phyloP scores from a whole-genome alignment of 371 early-diverging fungal genomes.

The Homolaphlyctis polyrhiza region DNA sequence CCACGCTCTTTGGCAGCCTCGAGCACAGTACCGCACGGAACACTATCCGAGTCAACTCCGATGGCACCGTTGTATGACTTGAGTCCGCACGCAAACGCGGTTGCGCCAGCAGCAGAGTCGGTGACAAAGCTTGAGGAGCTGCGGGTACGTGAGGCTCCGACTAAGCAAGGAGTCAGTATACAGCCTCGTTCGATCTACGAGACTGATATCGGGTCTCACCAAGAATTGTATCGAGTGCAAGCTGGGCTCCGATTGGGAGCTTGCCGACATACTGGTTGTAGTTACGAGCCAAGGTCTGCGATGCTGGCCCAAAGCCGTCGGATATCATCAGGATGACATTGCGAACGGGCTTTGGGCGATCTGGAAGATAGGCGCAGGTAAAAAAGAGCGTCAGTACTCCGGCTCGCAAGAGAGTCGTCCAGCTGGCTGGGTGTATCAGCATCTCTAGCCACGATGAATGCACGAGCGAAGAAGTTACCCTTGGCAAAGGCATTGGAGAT shows the following conservation, averaged over 20 bases:
- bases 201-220: slow-evolving; percentile 13
- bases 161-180: slow-evolving; percentile 6
- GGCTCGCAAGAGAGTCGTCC: too few species aligned
- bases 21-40: slow-evolving; percentile 86
- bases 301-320: slow-evolving; percentile 94
- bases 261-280: slow-evolving; percentile 60
- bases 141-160: slow-evolving; percentile 82
- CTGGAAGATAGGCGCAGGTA: not conserved
- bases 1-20: slow-evolving; percentile 85
- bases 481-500: too few species aligned
- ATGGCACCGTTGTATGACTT: slow-evolving; percentile 91
- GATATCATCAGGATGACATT: slow-evolving; percentile 91
- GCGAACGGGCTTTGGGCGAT: slow-evolving; percentile 26
- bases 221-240: slow-evolving; percentile 78
- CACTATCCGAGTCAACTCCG: slow-evolving; percentile 33
- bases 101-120: slow-evolving; percentile 95
- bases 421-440: too few species aligned
- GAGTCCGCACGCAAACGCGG: slow-evolving; percentile 79
- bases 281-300: slow-evolving; percentile 80
- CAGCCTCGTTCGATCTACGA: not conserved
- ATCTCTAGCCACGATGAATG: too few species aligned
- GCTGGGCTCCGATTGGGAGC: slow-evolving; percentile 30
- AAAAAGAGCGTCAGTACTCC: too few species aligned
- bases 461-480: too few species aligned
- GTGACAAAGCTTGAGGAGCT: slow-evolving; percentile 78